Evolutionary conservation across 495 filamentous ascomycete species (phyloP), one percentile per base, ranked within the genome.

Genomic region (Penicillium egyptiacum): DNA sequence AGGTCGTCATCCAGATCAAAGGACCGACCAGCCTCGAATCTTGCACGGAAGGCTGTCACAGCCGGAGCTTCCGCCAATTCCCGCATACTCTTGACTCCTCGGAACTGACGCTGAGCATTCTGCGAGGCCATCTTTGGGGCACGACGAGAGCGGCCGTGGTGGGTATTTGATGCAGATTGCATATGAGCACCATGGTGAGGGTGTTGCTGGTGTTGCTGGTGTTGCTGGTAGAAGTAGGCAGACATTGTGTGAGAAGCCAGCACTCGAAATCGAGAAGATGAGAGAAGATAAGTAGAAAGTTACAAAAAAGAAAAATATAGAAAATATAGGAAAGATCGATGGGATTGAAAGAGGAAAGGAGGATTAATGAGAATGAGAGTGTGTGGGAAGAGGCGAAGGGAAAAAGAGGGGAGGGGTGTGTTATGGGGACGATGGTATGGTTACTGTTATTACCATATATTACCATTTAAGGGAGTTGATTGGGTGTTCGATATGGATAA

Each of bases 1-100:
- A 97, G 79, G 71, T 98, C 94, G 69, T 98, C 94, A 63, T 97
- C 93, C 62, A 99, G 79, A 63, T 99, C 94, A 69, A 99, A 99
- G 22, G 92, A 96, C 53, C 91, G 86, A 43, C 88, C 90, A 61
- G 92, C 89, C 71, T 98, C 92, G 69, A 95, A 96, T 67, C 88
- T 83, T 40, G 84, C 82, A 56, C 92, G 88, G 75, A 91, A 96
- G 57, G 86, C 84, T 45, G 81, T 81, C 44, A 92, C 80, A 33
- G 86, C 81, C 37, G 86, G 84, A 45, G 86, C 80, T 66, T 96
- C 92, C 63, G 87, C 88, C 52, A 92, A 74, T 71, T 98, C 95
- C 73, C 94, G 91, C 82, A 91, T 91, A 64, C 86, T 92, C 68
- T 89, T 81, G 30, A 89, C 84, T 50, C 84, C 87, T 50, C 88